These are phyloP conservation scores for Alliaria petiolata DNA, from an alignment of 345 rosid genomes.

Conservation along the genomic window DNA sequence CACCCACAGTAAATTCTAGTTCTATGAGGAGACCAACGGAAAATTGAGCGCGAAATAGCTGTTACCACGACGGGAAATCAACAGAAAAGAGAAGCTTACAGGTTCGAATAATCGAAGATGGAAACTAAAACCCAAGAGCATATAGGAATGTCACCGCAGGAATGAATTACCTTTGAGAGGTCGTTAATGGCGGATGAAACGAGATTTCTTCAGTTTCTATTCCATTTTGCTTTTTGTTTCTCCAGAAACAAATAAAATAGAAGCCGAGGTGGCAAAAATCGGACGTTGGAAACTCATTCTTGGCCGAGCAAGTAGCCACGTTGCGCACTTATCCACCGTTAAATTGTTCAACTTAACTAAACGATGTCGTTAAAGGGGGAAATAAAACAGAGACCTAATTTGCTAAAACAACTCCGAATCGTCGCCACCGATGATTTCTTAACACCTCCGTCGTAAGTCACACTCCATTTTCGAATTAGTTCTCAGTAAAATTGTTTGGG, in stretches of 20 bases:
- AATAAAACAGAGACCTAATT: constrained; percentile 1
- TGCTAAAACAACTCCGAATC: background rate
- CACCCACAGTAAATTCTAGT: background rate
- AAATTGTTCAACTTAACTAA: background rate
- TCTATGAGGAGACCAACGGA: background rate
- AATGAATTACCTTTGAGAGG: constrained; percentile 13
- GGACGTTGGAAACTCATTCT: constrained; percentile 24
- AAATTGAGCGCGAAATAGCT: too few species aligned
- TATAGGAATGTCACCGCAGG: background rate
- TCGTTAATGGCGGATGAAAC: constrained; percentile 30
- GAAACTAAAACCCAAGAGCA: background rate
- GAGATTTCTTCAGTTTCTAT: constrained; percentile 6
- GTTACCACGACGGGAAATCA: background rate
- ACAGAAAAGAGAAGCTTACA: background rate
- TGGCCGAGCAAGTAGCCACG: constrained; percentile 25
- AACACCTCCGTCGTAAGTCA: constrained; percentile 21
- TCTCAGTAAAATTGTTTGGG: background rate
- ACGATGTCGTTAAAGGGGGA: background rate
- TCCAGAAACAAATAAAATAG: background rate
- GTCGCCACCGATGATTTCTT: constrained; percentile 1
- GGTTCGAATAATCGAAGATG: background rate
- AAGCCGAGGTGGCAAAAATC: constrained; percentile 15
- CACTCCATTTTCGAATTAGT: background rate
- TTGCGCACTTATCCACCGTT: constrained; percentile 23
- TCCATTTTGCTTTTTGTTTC: background rate